Base-by-base conservation (phyloP, 306 rosid species). In the Vigna unguiculata region DNA sequence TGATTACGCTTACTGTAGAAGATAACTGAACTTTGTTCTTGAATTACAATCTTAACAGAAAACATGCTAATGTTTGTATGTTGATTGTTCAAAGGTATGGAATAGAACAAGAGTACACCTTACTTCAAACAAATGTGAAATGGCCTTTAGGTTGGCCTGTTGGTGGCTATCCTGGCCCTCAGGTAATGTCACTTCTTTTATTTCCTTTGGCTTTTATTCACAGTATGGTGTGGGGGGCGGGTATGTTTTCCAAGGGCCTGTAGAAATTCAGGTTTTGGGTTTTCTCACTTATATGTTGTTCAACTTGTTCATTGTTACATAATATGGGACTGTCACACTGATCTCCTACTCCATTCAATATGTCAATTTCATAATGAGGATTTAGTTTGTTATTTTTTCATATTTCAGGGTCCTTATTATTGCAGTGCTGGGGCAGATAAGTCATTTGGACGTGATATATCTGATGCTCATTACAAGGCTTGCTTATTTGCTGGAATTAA, bases 381-480 rank as follows among this genome's bases (percentile, higher is more conserved):
- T 52, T 13, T 61, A 63, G 57, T 43, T 25, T 68, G 55, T 22
- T 76, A 17, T 57, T 60, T 4, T 69, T 45, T 71, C 64, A 49
- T 76, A 47, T 70, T 71, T 67, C 80, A 96, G 99, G 99, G 99
- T 81, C 99, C 99, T 25, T 96, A 92, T 40, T 96, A 96, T 88
- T 96, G 99, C 60, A 81, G 82, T 61, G 99, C 93, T 0, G 99
- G 99, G 66, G 97, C 99, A 5, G 99, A 96, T 72, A 96, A 96
- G 89, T 96, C 99, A 66, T 96, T 91, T 51, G 99, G 99, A 49
- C 99, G 99, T 77, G 99, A 96, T 80, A 92, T 96, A 74, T 91
- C 99, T 69, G 99, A 96, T 87, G 97, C 99, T 74, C 98, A 96
- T 85, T 96, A 96, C 88, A 96, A 96, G 90, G 99, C 99, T 82